phyloP scores from a whole-genome alignment of 139 green algal species.

The Picochlorum sp. region DNA sequence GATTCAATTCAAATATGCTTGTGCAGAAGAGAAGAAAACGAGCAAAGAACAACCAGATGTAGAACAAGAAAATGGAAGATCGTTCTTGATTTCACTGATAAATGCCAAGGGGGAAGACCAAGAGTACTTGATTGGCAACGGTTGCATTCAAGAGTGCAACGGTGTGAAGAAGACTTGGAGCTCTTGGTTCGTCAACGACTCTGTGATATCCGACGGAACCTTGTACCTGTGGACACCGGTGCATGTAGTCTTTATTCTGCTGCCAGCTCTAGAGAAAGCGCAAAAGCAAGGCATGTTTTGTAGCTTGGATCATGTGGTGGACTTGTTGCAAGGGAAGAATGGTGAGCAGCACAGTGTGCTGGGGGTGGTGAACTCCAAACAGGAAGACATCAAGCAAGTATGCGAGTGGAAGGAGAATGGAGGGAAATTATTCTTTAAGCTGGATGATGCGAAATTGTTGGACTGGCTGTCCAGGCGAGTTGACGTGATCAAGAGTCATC shows the following conservation, averaged over 20 bases:
- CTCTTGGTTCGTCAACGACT: constrained; percentile 26
- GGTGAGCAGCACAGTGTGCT: neutral
- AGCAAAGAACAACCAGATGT: no score
- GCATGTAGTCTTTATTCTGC: constrained; percentile 41
- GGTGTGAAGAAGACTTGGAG: constrained; percentile 11
- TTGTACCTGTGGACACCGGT: constrained; percentile 39
- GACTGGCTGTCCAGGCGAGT: constrained; percentile 27
- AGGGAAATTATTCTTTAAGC: constrained; percentile 19
- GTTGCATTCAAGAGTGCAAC: constrained; percentile 25
- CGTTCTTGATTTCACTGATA: no score
- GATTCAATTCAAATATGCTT: no score
- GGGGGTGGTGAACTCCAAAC: neutral
- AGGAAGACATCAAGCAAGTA: constrained; percentile 8
- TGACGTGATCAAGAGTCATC: neutral
- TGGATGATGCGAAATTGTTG: constrained; percentile 18
- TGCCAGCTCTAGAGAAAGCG: constrained; percentile 38
- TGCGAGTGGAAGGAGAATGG: constrained; percentile 26
- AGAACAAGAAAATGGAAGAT: no score
- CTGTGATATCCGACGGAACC: constrained; percentile 27
- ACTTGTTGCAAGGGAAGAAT: neutral
- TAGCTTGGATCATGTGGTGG: constrained; percentile 22
- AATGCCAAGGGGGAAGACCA: constrained; percentile 15
- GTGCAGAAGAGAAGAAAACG: no score
- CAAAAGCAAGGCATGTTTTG: constrained; percentile 13
- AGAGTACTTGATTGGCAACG: constrained; percentile 12